Percentiles rank a stretch among this genome's conserved stretches.
Conservation (phyloP, 176 grass and related monocot species). For the Poa annua region DNA sequence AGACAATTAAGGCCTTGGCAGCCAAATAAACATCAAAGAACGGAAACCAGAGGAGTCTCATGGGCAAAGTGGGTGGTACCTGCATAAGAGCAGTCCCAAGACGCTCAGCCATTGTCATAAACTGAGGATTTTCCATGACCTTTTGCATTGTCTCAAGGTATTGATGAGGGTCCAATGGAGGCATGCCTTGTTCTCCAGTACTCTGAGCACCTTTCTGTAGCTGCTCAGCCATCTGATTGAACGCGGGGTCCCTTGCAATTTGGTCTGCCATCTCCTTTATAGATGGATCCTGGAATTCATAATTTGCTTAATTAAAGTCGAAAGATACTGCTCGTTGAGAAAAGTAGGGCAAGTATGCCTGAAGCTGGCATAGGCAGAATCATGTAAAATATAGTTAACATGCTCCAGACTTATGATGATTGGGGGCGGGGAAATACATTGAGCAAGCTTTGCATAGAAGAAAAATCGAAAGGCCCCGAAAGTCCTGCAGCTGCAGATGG, state of each 20-base stretch:
- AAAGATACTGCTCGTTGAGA: slow-evolving; percentile 18
- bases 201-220: slow-evolving; percentile 69
- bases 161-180: slow-evolving; percentile 73
- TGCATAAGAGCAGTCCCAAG: slow-evolving; percentile 91
- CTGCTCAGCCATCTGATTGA: slow-evolving; percentile 93
- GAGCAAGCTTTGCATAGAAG: slow-evolving; percentile 71
- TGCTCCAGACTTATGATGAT: slow-evolving; percentile 9
- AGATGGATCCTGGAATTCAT: slow-evolving; percentile 73
- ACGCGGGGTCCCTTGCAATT: slow-evolving; percentile 81
- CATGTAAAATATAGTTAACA: slow-evolving; percentile 17
- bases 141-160: slow-evolving; percentile 93
- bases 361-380: slow-evolving; percentile 11
- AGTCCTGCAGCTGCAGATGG: slow-evolving; percentile 45
- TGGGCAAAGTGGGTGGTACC: slow-evolving; percentile 44
- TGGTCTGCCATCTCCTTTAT: slow-evolving; percentile 97
- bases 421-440: slow-evolving; percentile 55
- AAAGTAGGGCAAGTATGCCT: slow-evolving; percentile 21
- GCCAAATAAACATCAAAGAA: not conserved
- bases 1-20: slow-evolving; percentile 1
- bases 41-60: not conserved
- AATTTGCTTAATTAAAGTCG: slow-evolving; percentile 7
- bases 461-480: slow-evolving; percentile 75
- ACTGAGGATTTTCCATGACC: slow-evolving; percentile 93
- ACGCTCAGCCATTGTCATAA: slow-evolving; percentile 85
- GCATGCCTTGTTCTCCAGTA: slow-evolving; percentile 69